Percentiles rank a stretch among this genome's conserved stretches.
Conservation (phyloP, 495 filamentous ascomycete genomes). For the Friedmanniomyces endolithicus region DNA sequence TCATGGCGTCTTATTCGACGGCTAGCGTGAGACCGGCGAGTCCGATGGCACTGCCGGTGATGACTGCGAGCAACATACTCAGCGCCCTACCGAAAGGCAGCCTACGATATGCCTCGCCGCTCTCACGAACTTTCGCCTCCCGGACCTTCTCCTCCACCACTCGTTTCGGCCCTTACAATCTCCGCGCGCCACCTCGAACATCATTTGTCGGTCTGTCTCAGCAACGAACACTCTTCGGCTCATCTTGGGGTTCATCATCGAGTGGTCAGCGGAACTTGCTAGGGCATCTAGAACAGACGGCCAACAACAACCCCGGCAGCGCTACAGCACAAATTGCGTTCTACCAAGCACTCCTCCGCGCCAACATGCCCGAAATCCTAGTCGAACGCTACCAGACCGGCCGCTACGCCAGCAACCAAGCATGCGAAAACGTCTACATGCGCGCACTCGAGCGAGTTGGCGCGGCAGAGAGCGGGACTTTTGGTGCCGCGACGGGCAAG, state of each 20-base stretch:
- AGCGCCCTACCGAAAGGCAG: constrained; percentile 6
- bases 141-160: constrained; percentile 3
- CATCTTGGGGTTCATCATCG: constrained; percentile 24
- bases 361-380: constrained; percentile 84
- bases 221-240: constrained; percentile 35
- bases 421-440: constrained; percentile 60
- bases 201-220: constrained; percentile 17
- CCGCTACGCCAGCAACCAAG: constrained; percentile 64
- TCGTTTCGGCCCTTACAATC: not conserved
- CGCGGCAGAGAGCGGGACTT: constrained; percentile 34
- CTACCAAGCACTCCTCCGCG: constrained; percentile 78
- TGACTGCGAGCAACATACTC: not conserved
- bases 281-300: constrained; percentile 68
- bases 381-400: constrained; percentile 78
- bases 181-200: constrained; percentile 1
- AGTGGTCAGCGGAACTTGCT: constrained; percentile 46
- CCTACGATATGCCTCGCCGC: constrained; percentile 6
- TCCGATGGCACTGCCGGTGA: not conserved
- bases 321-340: constrained; percentile 81
- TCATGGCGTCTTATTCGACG: not conserved
- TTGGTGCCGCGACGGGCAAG: constrained; percentile 6
- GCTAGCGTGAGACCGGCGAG: not conserved
- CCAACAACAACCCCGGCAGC: constrained; percentile 81
- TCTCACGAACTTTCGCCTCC: constrained; percentile 13
- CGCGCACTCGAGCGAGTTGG: constrained; percentile 59